phyloP scores from a whole-genome alignment of 805 yeast species.

The Jamesozyma rosinii region DNA sequence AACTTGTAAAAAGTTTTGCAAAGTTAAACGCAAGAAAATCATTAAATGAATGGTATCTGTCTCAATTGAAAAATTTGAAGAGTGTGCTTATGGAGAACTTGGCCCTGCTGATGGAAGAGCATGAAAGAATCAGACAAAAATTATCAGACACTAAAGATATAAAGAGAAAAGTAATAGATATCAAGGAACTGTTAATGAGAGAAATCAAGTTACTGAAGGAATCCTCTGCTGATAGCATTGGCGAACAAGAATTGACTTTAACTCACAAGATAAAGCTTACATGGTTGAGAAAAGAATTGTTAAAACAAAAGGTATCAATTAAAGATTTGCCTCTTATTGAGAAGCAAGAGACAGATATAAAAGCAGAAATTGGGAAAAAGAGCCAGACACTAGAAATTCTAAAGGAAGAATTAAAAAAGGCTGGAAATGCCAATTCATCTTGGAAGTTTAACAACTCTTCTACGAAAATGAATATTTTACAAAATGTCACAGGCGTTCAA shows the following conservation, averaged over 20 bases:
- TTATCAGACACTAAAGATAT: constrained; percentile 8
- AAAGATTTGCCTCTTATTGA: constrained; percentile 6
- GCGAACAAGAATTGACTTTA: constrained; percentile 9
- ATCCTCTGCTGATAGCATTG: constrained; percentile 5
- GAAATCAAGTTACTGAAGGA: constrained; percentile 19
- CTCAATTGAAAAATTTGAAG: constrained; percentile 40
- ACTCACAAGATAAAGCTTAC: constrained; percentile 12
- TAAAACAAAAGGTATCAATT: constrained; percentile 7
- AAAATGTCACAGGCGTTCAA: constrained; percentile 12
- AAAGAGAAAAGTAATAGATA: constrained; percentile 7
- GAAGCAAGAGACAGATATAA: constrained; percentile 2
- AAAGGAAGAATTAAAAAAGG: not conserved
- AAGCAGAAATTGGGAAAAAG: constrained; percentile 2
- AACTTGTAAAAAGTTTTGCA: constrained; percentile 41
- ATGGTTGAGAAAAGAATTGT: constrained; percentile 12
- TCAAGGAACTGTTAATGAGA: constrained; percentile 13
- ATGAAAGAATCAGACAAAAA: constrained; percentile 12
- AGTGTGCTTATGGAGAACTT: constrained; percentile 25
- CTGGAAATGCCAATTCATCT: not conserved
- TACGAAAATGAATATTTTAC: constrained; percentile 7
- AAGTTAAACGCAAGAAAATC: constrained; percentile 44
- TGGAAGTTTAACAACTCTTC: constrained; percentile 4
- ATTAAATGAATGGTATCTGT: constrained; percentile 58
- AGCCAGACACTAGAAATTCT: not conserved
- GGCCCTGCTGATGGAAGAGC: constrained; percentile 17